Evolutionary conservation across 768 basidiomycete species (phyloP).

Genomic region (Termitomyces sp.): DNA sequence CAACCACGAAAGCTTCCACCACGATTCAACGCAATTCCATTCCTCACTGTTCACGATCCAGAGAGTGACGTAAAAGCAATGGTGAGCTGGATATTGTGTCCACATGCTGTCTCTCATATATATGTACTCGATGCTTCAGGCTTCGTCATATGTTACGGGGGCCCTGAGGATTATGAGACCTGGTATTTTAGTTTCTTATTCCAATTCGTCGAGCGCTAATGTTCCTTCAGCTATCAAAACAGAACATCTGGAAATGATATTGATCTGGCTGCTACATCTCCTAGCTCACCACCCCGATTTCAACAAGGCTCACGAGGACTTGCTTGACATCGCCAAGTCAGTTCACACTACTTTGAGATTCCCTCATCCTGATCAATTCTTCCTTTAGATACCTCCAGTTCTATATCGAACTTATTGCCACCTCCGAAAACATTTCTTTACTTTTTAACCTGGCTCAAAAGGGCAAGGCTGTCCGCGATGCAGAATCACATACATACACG

Average conservation of each 20-base stretch:
- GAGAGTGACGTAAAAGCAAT: constrained; percentile 70
- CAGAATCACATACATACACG: constrained; percentile 58
- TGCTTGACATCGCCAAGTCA: constrained; percentile 79
- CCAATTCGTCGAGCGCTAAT: not conserved
- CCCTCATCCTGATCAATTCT: not conserved
- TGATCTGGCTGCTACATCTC: constrained; percentile 81
- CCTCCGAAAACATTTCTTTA: constrained; percentile 77
- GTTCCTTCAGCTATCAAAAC: constrained; percentile 41
- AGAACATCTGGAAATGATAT: constrained; percentile 72
- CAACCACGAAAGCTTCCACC: constrained; percentile 57
- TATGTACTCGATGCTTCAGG: constrained; percentile 26
- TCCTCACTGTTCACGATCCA: constrained; percentile 88
- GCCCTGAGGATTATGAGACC: constrained; percentile 41
- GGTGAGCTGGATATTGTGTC: constrained; percentile 35
- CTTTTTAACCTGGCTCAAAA: constrained; percentile 78
- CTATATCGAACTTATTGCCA: constrained; percentile 74
- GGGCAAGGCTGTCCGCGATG: constrained; percentile 83
- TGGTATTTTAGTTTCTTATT: constrained; percentile 24
- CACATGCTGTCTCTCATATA: not conserved
- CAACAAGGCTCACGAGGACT: constrained; percentile 53
- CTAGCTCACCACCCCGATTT: constrained; percentile 97
- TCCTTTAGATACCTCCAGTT: constrained; percentile 75
- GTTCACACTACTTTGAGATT: constrained; percentile 15
- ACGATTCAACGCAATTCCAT: constrained; percentile 78
- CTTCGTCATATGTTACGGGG: constrained; percentile 48